Percentiles rank a stretch among this genome's conserved stretches.
Evolutionary conservation across 2,329 filamentous ascomycete species (phyloP).

Genomic region (Paracoccidioides brasiliensis): DNA sequence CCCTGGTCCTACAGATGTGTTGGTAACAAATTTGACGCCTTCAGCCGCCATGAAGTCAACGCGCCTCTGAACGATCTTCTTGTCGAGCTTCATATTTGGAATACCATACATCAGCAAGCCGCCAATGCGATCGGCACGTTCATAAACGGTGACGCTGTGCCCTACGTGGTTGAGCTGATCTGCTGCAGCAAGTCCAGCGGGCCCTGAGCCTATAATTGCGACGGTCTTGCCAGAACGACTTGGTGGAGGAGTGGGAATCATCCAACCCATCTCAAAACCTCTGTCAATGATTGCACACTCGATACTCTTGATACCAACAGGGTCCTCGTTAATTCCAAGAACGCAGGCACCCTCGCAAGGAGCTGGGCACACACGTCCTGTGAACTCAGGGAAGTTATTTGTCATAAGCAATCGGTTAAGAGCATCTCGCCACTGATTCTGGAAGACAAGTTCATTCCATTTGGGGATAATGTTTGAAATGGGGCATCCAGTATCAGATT

Average conservation of each 20-base stretch:
- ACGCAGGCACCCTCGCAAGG: conserved; percentile 95
- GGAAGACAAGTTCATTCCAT: conserved; percentile 73
- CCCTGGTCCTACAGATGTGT: conserved; percentile 64
- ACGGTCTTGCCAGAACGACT: conserved; percentile 77
- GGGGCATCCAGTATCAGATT: conserved; percentile 88
- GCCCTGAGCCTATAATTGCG: conserved; percentile 82
- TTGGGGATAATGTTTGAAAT: conserved; percentile 98
- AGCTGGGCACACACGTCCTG: conserved; percentile 88
- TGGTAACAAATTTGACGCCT: conserved; percentile 69
- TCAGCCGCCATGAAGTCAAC: conserved; percentile 90
- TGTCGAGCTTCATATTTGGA: conserved; percentile 99
- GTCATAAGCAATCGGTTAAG: conserved; percentile 87
- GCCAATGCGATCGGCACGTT: conserved; percentile 80
- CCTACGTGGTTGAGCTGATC: conserved; percentile 92
- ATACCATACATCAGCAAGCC: conserved; percentile 97
- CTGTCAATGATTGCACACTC: conserved; percentile 97
- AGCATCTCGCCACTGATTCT: conserved; percentile 76
- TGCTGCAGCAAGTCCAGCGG: conserved; percentile 75
- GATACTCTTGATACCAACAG: conserved; percentile 95
- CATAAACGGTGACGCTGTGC: conserved; percentile 78
- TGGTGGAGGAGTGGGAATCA: conserved; percentile 68
- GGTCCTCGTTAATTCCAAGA: conserved; percentile 90
- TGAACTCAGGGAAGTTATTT: conserved; percentile 98
- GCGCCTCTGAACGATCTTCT: conserved; percentile 88
- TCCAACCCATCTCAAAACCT: conserved; percentile 97